Percentiles rank a stretch among this genome's conserved stretches.
phyloP scores from a whole-genome alignment of 2,329 filamentous ascomycete species.

The Pyricularia grisea region DNA sequence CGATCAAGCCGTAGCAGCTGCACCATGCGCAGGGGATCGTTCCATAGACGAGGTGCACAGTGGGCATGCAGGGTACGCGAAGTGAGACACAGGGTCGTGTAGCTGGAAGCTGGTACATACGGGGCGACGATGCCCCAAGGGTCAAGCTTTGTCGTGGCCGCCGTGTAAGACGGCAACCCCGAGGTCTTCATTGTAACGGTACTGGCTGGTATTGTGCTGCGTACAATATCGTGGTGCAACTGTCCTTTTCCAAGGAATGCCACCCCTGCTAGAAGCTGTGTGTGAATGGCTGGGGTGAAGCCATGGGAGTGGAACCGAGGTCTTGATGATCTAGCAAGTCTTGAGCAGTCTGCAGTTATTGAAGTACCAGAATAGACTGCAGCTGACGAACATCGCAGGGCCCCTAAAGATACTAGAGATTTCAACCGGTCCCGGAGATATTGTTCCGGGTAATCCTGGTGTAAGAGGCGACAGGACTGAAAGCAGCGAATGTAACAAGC shows the following conservation, averaged over 20 bases:
- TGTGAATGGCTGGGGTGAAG: not conserved
- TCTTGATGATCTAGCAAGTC: not conserved
- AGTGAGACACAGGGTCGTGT: conserved; percentile 37
- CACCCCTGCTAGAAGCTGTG: not conserved
- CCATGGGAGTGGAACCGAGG: not conserved
- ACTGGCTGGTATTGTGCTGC: not conserved
- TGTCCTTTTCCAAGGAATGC: not conserved
- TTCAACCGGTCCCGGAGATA: not conserved
- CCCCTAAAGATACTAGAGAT: not conserved
- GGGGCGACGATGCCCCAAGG: conserved; percentile 40
- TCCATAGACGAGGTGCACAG: conserved; percentile 45
- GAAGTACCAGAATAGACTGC: not conserved
- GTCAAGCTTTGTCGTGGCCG: conserved; percentile 35
- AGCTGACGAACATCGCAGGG: not conserved
- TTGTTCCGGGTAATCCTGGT: not conserved
- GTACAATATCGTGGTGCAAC: not conserved
- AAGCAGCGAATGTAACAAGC: not conserved
- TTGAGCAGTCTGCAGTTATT: not conserved
- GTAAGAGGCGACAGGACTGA: not conserved
- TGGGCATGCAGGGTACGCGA: conserved; percentile 33
- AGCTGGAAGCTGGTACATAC: conserved; percentile 30
- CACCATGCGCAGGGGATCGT: conserved; percentile 32
- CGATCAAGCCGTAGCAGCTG: conserved; percentile 30
- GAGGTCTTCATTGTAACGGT: conserved; percentile 8
- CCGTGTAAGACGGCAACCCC: conserved; percentile 41